Percentiles rank a stretch among this genome's conserved stretches.
Conservation (phyloP, 1,284 basidiomycete species). For the Ganoderma lucidum region DNA sequence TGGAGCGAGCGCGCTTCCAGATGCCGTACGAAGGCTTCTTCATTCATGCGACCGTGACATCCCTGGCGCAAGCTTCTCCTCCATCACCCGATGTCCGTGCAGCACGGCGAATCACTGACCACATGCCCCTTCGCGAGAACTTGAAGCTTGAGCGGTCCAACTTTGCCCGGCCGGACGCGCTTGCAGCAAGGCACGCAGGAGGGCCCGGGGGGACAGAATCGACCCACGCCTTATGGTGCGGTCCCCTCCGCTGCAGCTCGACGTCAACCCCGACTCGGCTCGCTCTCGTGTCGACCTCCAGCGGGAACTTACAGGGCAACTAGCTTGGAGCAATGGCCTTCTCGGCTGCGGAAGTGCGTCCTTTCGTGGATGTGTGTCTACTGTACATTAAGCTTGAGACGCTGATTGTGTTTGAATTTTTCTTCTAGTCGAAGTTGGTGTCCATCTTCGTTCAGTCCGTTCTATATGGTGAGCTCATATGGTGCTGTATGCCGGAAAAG, state of each 20-base stretch:
- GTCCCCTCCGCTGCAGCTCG: neutral
- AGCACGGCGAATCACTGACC: neutral
- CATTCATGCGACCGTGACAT: slow-evolving; percentile 6
- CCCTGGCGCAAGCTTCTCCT: neutral
- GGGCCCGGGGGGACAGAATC: neutral
- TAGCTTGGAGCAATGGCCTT: slow-evolving; percentile 18
- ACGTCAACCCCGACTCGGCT: neutral
- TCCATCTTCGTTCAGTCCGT: slow-evolving; percentile 30
- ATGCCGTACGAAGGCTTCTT: slow-evolving; percentile 1
- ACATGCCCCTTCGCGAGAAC: neutral
- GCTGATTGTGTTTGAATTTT: neutral
- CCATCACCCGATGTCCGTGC: neutral
- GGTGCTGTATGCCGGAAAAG: neutral
- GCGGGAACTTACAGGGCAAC: neutral
- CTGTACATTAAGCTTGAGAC: neutral
- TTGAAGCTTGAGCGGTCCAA: slow-evolving; percentile 8
- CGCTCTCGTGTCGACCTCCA: neutral
- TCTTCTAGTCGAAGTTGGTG: slow-evolving; percentile 25
- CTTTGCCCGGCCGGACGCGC: neutral
- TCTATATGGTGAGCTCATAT: slow-evolving; percentile 25
- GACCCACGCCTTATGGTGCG: neutral
- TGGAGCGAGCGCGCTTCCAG: neutral
- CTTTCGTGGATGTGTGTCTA: neutral
- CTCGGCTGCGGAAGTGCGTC: slow-evolving; percentile 22
- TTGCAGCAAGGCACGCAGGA: neutral